phyloP scores from a whole-genome alignment of 495 filamentous ascomycete species.

The Pyronema domesticum region DNA sequence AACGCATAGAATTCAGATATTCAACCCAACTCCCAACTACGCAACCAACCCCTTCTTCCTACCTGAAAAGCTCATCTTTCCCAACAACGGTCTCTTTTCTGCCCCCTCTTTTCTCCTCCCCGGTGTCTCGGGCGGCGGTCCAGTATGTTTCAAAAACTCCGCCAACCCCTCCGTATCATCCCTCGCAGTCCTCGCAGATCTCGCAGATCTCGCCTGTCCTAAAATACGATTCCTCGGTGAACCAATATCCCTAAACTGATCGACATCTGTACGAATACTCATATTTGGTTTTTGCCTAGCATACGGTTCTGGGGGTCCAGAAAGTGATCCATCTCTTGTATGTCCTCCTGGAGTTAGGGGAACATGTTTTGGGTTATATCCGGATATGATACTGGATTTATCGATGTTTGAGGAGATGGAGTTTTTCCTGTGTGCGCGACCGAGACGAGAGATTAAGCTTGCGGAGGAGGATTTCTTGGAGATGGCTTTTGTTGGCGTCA shows the following conservation, averaged over 20 bases:
- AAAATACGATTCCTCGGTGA: not conserved
- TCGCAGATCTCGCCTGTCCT: conserved; percentile 1
- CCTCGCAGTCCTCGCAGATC: conserved; percentile 8
- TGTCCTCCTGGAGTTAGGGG: conserved; percentile 12
- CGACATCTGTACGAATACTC: not conserved
- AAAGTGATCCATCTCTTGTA: not conserved
- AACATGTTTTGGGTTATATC: conserved; percentile 10
- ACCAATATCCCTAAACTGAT: not conserved
- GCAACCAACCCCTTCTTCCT: not conserved
- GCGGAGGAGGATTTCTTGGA: conserved; percentile 45
- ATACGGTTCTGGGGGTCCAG: not conserved
- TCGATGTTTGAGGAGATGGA: conserved; percentile 21
- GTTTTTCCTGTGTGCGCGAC: conserved; percentile 26
- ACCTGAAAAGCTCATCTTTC: conserved; percentile 1
- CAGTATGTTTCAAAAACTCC: conserved; percentile 20
- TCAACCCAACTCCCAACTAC: not conserved
- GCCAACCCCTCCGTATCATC: conserved; percentile 12
- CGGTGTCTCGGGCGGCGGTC: conserved; percentile 9
- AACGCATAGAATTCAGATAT: no score
- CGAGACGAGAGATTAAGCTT: conserved; percentile 45
- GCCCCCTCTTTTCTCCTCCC: conserved; percentile 4
- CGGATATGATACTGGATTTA: conserved; percentile 10
- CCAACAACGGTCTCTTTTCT: not conserved
- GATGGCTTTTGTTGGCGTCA: conserved; percentile 24
- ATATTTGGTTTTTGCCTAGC: not conserved